A percentile compares a stretch with the other conserved stretches of the same genome.
phyloP scores from a whole-genome alignment of 208 protist species.

The Porcisia deanei region DNA sequence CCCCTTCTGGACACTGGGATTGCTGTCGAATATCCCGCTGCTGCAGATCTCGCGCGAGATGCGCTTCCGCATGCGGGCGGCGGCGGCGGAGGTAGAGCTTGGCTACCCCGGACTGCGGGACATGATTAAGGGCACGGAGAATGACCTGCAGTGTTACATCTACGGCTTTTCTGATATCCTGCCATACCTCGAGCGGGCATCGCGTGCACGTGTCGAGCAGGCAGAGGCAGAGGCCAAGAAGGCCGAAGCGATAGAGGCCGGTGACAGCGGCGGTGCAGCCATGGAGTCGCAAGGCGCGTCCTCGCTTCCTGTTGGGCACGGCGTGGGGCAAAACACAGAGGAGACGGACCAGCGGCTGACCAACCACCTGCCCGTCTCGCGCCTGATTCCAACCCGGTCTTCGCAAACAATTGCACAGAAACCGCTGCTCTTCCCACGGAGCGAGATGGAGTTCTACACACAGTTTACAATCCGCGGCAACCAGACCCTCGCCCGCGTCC shows the following conservation, averaged over 20 bases:
- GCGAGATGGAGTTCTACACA: slow-evolving; percentile 31
- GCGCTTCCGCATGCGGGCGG: slow-evolving; percentile 47
- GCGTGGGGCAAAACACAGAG: neutral
- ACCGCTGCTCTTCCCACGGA: slow-evolving; percentile 22
- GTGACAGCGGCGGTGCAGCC: neutral
- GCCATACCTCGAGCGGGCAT: slow-evolving; percentile 24
- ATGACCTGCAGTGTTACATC: slow-evolving; percentile 47
- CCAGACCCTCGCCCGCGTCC: slow-evolving; percentile 30
- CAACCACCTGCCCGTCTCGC: neutral
- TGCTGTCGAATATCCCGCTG: slow-evolving; percentile 47
- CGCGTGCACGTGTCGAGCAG: slow-evolving; percentile 24
- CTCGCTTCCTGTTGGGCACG: neutral
- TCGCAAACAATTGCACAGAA: slow-evolving; percentile 20
- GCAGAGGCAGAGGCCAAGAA: slow-evolving; percentile 24
- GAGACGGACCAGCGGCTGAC: neutral
- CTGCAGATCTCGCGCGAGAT: slow-evolving; percentile 56
- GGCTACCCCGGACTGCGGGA: slow-evolving; percentile 39
- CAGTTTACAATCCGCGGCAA: slow-evolving; percentile 39
- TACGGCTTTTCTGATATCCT: slow-evolving; percentile 32
- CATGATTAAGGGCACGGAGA: slow-evolving; percentile 45
- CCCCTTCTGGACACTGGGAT: slow-evolving; percentile 38
- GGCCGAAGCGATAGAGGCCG: slow-evolving; percentile 1
- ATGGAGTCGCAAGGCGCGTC: neutral
- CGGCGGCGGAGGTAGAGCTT: slow-evolving; percentile 46
- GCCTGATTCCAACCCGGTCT: slow-evolving; percentile 21